Evolutionary conservation across 116 monocot genomes (phyloP).

Genomic region (Phalaenopsis hybrid): DNA sequence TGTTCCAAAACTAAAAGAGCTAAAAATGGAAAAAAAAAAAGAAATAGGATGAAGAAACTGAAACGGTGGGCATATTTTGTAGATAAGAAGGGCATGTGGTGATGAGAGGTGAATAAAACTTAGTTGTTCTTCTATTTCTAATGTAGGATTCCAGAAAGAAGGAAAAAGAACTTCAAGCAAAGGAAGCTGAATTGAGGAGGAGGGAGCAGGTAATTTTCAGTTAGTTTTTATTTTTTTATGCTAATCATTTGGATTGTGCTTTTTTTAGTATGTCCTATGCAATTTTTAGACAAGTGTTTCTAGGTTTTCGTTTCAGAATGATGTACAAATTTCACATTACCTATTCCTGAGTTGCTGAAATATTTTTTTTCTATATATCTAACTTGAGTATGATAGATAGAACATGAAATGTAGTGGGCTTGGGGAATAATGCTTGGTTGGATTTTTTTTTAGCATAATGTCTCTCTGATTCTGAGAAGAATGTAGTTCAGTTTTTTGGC

Average conservation of each 20-base stretch:
- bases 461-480: neutral
- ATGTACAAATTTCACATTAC: conserved; percentile 1
- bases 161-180: conserved; percentile 22
- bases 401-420: neutral
- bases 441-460: neutral
- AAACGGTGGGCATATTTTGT: neutral
- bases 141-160: conserved; percentile 18
- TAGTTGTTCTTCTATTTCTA: conserved; percentile 1
- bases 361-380: neutral
- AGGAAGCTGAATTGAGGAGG: conserved; percentile 26
- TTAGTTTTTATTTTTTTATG: neutral
- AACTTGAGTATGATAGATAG: neutral
- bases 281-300: neutral
- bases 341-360: neutral
- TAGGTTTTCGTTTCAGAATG: neutral
- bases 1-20: neutral
- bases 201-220: conserved; percentile 16
- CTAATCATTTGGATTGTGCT: neutral
- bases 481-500: neutral
- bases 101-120: conserved; percentile 1
- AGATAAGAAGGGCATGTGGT: neutral
- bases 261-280: neutral
- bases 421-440: neutral
- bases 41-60: neutral
- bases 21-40: neutral